Evolutionary conservation across 2,329 filamentous ascomycete genomes (phyloP).

Genomic region (Trichoderma cornu-damae): DNA sequence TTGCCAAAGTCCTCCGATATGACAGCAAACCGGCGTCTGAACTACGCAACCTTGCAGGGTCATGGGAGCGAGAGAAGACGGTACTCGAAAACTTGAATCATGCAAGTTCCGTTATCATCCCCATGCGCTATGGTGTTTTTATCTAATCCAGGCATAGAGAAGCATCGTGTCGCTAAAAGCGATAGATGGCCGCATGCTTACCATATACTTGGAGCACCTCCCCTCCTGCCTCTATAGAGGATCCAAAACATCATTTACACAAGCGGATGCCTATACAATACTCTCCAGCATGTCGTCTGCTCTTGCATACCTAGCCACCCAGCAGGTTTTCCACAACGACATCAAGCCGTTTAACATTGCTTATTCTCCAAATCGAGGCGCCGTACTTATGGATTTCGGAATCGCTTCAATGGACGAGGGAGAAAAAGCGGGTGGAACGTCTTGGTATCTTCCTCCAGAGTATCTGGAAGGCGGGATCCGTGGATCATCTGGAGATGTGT

Average conservation of each 20-base stretch:
- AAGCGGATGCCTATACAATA: neutral
- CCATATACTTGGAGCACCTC: neutral
- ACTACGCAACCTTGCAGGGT: neutral
- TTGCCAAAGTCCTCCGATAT: slow-evolving; percentile 2
- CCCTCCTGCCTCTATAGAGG: neutral
- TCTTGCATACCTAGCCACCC: neutral
- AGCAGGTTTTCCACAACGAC: neutral
- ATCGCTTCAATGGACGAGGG: neutral
- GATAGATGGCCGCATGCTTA: slow-evolving; percentile 3
- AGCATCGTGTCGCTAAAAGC: neutral
- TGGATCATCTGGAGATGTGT: neutral
- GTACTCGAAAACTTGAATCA: neutral
- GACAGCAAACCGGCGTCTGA: neutral
- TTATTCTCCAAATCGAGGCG: slow-evolving; percentile 15
- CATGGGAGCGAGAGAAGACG: neutral
- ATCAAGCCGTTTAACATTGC: slow-evolving; percentile 11
- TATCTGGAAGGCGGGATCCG: neutral
- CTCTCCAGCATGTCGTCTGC: neutral
- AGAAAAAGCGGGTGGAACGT: neutral
- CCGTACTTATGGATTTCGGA: slow-evolving; percentile 15
- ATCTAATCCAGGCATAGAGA: neutral
- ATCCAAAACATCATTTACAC: neutral
- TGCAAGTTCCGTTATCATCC: neutral
- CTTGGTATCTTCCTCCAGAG: slow-evolving; percentile 10
- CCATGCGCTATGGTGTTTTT: too few relatives aligned